Conservation (phyloP, 2,329 filamentous ascomycete species). For the Fusarium cyanostomum region DNA sequence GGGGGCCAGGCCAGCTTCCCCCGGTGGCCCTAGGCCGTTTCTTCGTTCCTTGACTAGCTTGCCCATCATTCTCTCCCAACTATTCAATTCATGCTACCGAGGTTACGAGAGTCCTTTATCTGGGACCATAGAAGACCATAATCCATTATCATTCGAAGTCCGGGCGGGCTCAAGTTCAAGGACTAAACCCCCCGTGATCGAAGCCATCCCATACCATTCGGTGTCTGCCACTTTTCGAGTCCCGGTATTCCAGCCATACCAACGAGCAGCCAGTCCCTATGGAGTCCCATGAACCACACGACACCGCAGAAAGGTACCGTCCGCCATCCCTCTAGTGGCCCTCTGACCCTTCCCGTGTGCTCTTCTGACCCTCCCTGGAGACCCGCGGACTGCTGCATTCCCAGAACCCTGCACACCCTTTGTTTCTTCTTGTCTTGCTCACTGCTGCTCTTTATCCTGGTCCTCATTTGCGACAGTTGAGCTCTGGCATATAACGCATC, state of each 20-base stretch:
- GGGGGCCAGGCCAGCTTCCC: slow-evolving; percentile 32
- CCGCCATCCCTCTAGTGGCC: slow-evolving; percentile 19
- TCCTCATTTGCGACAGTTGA: slow-evolving; percentile 26
- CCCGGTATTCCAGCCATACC: slow-evolving; percentile 31
- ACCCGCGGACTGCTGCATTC: slow-evolving; percentile 20
- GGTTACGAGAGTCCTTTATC: slow-evolving; percentile 25
- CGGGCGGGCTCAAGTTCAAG: slow-evolving; percentile 21
- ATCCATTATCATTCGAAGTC: slow-evolving; percentile 19
- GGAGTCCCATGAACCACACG: slow-evolving; percentile 32
- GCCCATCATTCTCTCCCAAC: slow-evolving; percentile 25
- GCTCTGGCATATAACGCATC: slow-evolving; percentile 16
- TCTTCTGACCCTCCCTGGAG: slow-evolving; percentile 36
- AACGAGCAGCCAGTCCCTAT: slow-evolving; percentile 31
- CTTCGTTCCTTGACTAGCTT: neutral
- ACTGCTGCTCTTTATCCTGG: slow-evolving; percentile 16
- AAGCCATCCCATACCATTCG: slow-evolving; percentile 33
- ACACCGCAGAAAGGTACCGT: slow-evolving; percentile 26
- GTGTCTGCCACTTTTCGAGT: slow-evolving; percentile 12
- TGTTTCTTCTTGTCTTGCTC: slow-evolving; percentile 4
- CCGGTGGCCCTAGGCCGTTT: slow-evolving; percentile 30
- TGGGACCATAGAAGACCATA: slow-evolving; percentile 28
- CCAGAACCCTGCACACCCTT: slow-evolving; percentile 27
- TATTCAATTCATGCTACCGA: slow-evolving; percentile 26
- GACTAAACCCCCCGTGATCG: slow-evolving; percentile 32
- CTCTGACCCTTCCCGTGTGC: slow-evolving; percentile 32